Base-by-base conservation (phyloP, 2,329 filamentous ascomycete genomes). In the Apiospora koreana region DNA sequence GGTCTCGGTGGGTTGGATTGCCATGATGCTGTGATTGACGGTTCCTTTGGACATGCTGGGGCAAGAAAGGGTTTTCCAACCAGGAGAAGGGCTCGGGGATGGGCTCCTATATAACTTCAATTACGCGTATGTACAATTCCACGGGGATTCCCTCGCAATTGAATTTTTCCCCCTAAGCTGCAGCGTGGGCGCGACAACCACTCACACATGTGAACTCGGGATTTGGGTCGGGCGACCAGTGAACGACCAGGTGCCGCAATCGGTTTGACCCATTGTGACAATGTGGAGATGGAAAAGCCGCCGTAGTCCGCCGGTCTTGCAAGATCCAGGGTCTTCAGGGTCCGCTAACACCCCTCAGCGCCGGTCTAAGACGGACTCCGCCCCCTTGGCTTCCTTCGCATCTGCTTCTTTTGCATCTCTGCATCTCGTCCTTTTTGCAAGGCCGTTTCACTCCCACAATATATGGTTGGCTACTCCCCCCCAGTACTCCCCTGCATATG, bases 1-100 rank as follows among this genome's bases (percentile, higher is more conserved):
- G 42, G 65, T 48, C 18, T 67, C 65, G 16, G 41, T 16, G 41
- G 65, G 65, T 67, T 67, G 65, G 31, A 68, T 68, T 5, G 66
- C 66, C 66, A 68, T 68, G 54, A 38, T 38, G 54, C 31, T 62
- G 31, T 62, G 54, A 38, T 38, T 62, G 54, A 4, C 21, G 18
- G 16, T 62, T 38, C 31, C 54, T 62, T 62, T 35, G 54, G 54
- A 62, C 54, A 62, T 62, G 54, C 28, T 62, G 31, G 54, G 54
- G 54, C 54, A 6, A 18, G 31, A 38, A 38, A 38, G 31, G 18
- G 18, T 8, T 18, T 8, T 18, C 48, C 41, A 16, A 43, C 9
- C 18, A n/a, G 28, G 28, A 31, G 31, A 58, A 58, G 25, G 10
- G 50, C 8, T 38, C 28, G 35, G 16, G 54, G 12, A 18, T 16